phyloP scores from a whole-genome alignment of 495 filamentous ascomycete species.

The Tuber melanosporum region DNA sequence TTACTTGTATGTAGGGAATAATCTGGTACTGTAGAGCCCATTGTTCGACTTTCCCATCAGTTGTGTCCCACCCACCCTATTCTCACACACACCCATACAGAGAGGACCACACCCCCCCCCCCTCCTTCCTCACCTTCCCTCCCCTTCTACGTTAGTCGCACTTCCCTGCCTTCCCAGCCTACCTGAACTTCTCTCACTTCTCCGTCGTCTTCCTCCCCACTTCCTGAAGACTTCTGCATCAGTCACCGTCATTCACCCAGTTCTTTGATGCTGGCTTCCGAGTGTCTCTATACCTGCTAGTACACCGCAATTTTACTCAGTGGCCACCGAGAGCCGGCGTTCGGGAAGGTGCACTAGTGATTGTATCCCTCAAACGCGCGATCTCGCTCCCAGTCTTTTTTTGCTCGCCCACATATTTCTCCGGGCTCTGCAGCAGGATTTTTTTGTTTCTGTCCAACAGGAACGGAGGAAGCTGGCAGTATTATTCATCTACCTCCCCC shows the following conservation, averaged over 20 bases:
- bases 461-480: slow-evolving; percentile 14
- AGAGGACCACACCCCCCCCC: neutral
- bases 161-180: neutral
- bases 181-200: neutral
- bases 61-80: neutral
- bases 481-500: slow-evolving; percentile 33
- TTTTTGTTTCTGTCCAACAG: slow-evolving; percentile 27
- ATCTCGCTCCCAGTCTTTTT: slow-evolving; percentile 26
- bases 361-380: slow-evolving; percentile 11
- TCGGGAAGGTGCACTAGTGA: slow-evolving; percentile 32
- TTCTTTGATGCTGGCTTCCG: slow-evolving; percentile 33
- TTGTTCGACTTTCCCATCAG: neutral
- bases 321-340: slow-evolving; percentile 16
- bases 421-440: slow-evolving; percentile 15
- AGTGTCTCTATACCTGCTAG: slow-evolving; percentile 19
- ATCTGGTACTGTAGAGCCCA: neutral
- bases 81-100: neutral
- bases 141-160: neutral
- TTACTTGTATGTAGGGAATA: neutral
- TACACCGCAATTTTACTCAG: slow-evolving; percentile 25
- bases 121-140: neutral
- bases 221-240: slow-evolving; percentile 26
- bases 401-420: slow-evolving; percentile 32
- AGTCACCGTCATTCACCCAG: slow-evolving; percentile 11
- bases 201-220: slow-evolving; percentile 10